These are phyloP conservation scores for Cucurbita argyrosperma DNA, from an alignment of 306 rosid species.

Conservation along the genomic window DNA sequence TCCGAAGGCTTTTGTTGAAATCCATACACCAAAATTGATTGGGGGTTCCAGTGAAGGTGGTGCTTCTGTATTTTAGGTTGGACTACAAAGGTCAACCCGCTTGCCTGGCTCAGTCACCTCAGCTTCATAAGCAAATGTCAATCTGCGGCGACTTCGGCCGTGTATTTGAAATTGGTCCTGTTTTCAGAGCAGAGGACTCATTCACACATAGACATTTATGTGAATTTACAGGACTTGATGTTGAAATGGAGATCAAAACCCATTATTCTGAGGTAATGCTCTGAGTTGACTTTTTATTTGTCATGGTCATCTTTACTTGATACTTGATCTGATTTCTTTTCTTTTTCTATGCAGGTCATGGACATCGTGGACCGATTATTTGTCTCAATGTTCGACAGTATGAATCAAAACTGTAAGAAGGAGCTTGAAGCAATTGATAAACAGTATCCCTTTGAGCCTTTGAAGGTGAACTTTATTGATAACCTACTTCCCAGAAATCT, in stretches of 20 bases:
- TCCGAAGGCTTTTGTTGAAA: conserved; percentile 39
- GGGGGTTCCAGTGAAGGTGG: conserved; percentile 98
- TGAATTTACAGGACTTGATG: conserved; percentile 88
- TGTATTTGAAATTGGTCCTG: conserved; percentile 82
- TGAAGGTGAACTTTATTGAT: conserved; percentile 37
- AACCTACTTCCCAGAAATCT: neutral
- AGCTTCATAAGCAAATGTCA: conserved; percentile 92
- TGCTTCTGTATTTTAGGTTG: conserved; percentile 72
- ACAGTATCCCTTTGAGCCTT: conserved; percentile 87
- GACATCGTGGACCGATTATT: conserved; percentile 57
- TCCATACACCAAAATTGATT: conserved; percentile 73
- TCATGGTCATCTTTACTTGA: conserved; percentile 3
- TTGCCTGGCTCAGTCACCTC: conserved; percentile 94
- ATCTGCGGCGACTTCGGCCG: conserved; percentile 76
- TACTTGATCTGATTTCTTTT: neutral
- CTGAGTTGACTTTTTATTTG: neutral
- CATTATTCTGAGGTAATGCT: conserved; percentile 71
- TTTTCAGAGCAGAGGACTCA: conserved; percentile 85
- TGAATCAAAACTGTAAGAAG: conserved; percentile 48
- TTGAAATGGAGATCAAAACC: conserved; percentile 77
- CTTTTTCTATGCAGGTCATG: conserved; percentile 55
- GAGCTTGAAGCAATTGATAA: conserved; percentile 61
- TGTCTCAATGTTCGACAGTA: conserved; percentile 57
- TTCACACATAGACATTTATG: conserved; percentile 84
- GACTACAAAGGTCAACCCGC: conserved; percentile 84